phyloP scores from a whole-genome alignment of 805 yeast species.

The Zygotorulaspora chibaensis region DNA sequence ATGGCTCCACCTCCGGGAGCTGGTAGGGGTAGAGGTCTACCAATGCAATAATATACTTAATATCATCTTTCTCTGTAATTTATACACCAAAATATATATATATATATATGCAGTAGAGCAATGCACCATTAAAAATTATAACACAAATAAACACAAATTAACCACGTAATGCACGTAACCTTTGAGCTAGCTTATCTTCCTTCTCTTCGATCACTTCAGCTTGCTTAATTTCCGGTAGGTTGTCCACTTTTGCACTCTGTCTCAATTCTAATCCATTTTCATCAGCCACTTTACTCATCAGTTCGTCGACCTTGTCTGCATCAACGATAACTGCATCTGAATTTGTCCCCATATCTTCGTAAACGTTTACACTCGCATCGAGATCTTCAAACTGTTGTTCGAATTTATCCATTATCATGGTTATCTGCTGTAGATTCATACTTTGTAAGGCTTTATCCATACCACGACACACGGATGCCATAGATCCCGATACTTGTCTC shows the following conservation, averaged over 20 bases:
- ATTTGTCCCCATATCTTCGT: conserved; percentile 83
- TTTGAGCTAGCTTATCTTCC: conserved; percentile 83
- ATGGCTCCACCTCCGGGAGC: conserved; percentile 44
- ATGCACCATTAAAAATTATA: not conserved
- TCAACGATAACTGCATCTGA: conserved; percentile 89
- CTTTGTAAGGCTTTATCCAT: conserved; percentile 95
- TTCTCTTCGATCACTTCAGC: conserved; percentile 55
- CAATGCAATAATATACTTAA: conserved; percentile 31
- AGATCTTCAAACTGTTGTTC: conserved; percentile 94
- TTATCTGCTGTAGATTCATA: conserved; percentile 90
- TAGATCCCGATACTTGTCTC: conserved; percentile 90
- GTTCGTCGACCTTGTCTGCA: conserved; percentile 88
- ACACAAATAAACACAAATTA: conserved; percentile 10
- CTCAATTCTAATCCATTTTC: conserved; percentile 94
- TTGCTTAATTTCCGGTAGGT: conserved; percentile 51
- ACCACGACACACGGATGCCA: conserved; percentile 88
- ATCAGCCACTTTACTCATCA: conserved; percentile 90
- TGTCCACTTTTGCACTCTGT: conserved; percentile 60
- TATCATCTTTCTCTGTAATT: conserved; percentile 6
- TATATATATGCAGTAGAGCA: conserved; percentile 4
- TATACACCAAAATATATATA: conserved; percentile 2
- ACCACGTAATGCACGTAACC: conserved; percentile 78
- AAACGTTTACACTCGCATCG: conserved; percentile 89
- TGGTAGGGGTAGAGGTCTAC: conserved; percentile 73
- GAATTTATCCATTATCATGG: conserved; percentile 94